Percentiles rank a stretch among this genome's conserved stretches.
Conservation (phyloP, 192 early-diverging fungal genomes). For the Gaertneriomyces semiglobifer region DNA sequence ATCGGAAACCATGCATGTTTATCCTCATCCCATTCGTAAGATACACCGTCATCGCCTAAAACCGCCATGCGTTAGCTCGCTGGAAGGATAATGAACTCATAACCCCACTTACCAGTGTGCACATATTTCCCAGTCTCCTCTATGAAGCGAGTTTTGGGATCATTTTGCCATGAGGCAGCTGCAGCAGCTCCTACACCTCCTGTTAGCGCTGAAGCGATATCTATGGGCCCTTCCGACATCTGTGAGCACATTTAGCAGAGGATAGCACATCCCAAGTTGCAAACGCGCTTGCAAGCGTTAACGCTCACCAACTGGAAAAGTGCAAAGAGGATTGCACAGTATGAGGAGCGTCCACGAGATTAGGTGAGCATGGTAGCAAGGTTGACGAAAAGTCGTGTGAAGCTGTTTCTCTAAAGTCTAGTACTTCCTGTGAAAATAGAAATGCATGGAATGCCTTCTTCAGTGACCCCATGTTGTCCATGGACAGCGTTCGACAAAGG, state of each 20-base stretch:
- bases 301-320: no score
- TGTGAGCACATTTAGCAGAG: no score
- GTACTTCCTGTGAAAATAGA: neutral
- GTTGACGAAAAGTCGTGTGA: no score
- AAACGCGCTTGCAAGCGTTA: no score
- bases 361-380: no score
- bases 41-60: conserved; percentile 69
- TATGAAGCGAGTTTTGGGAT: conserved; percentile 57
- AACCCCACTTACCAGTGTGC: conserved; percentile 39
- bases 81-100: neutral
- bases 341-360: no score
- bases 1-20: conserved; percentile 88
- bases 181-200: neutral
- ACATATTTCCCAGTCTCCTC: conserved; percentile 75
- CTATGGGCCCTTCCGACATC: no score
- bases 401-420: no score
- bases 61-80: neutral
- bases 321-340: no score
- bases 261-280: no score
- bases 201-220: no score
- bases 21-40: conserved; percentile 80
- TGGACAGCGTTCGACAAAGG: conserved; percentile 24
- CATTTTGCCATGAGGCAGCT: conserved; percentile 22
- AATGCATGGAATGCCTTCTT: conserved; percentile 27
- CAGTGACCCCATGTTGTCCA: conserved; percentile 25